phyloP scores from a whole-genome alignment of 2,329 filamentous ascomycete genomes.

The Alternaria atra region DNA sequence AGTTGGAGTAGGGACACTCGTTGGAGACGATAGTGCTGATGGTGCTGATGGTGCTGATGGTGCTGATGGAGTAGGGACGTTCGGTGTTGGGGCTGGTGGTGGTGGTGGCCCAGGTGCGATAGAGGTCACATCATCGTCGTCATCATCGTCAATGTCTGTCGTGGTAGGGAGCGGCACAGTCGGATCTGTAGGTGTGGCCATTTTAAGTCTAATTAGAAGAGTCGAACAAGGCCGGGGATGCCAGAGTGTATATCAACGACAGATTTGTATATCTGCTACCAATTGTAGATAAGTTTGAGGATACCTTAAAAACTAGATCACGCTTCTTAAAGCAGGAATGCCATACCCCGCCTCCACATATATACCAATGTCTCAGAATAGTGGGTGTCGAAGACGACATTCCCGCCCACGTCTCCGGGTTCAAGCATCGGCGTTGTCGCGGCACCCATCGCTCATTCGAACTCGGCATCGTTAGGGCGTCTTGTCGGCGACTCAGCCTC shows the following conservation, averaged over 20 bases:
- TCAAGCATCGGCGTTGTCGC: conserved; percentile 8
- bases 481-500: conserved; percentile 15
- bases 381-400: not conserved
- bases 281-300: not conserved
- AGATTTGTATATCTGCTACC: not conserved
- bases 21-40: not conserved
- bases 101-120: conserved; percentile 3
- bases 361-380: not conserved
- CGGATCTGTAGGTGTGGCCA: conserved; percentile 21
- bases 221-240: not conserved
- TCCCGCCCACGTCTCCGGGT: not conserved
- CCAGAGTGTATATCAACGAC: not conserved
- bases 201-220: not conserved
- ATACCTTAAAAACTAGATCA: not conserved
- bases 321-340: not conserved
- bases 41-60: not conserved
- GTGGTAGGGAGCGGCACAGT: conserved; percentile 19
- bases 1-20: conserved; percentile 7
- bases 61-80: not conserved
- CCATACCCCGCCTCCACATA: not conserved
- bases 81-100: not conserved
- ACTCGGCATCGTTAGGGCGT: conserved; percentile 3
- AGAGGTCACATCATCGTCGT: conserved; percentile 19
- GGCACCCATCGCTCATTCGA: conserved; percentile 9
- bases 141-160: conserved; percentile 22